A percentile compares a stretch with the other conserved stretches of the same genome.
These are phyloP conservation scores for Fusarium tuaranense DNA, from an alignment of 2,329 filamentous ascomycete species.

Conservation along the genomic window DNA sequence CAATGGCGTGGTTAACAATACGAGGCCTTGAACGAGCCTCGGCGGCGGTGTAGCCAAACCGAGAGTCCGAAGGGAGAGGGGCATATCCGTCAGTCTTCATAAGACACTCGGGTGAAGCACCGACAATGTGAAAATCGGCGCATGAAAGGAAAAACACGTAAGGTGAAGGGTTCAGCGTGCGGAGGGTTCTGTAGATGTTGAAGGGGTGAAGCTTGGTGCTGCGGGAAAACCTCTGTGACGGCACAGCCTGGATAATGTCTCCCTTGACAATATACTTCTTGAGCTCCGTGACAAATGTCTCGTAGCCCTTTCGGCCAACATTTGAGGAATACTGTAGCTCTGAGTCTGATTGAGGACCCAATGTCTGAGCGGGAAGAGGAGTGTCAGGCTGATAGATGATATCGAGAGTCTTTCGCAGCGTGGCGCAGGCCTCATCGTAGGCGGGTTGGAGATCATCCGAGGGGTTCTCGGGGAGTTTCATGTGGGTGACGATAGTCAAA, in stretches of 20 bases:
- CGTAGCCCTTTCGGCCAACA: constrained; percentile 89
- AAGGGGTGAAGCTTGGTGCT: constrained; percentile 94
- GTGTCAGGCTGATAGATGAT: constrained; percentile 80
- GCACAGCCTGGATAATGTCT: constrained; percentile 98
- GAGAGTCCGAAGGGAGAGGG: constrained; percentile 36
- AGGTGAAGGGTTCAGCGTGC: constrained; percentile 96
- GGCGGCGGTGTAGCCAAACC: constrained; percentile 41
- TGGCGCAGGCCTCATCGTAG: constrained; percentile 70
- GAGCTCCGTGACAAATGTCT: constrained; percentile 84
- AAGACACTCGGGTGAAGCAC: constrained; percentile 92
- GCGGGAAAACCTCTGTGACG: constrained; percentile 90
- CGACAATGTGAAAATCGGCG: constrained; percentile 92
- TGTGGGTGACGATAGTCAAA: constrained; percentile 93
- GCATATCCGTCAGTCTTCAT: constrained; percentile 72
- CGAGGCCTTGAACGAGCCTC: constrained; percentile 75
- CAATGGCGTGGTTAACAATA: constrained; percentile 96
- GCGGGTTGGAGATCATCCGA: constrained; percentile 60
- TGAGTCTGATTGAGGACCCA: constrained; percentile 66
- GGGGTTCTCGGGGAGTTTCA: constrained; percentile 72
- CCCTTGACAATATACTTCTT: constrained; percentile 93
- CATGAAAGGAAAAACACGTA: constrained; percentile 98
- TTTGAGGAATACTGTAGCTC: constrained; percentile 90
- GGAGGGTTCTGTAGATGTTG: constrained; percentile 96
- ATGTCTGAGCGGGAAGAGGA: constrained; percentile 80
- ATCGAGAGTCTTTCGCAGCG: constrained; percentile 69